Conservation (phyloP, 2,329 filamentous ascomycete genomes). For the Penicillium thymicola region DNA sequence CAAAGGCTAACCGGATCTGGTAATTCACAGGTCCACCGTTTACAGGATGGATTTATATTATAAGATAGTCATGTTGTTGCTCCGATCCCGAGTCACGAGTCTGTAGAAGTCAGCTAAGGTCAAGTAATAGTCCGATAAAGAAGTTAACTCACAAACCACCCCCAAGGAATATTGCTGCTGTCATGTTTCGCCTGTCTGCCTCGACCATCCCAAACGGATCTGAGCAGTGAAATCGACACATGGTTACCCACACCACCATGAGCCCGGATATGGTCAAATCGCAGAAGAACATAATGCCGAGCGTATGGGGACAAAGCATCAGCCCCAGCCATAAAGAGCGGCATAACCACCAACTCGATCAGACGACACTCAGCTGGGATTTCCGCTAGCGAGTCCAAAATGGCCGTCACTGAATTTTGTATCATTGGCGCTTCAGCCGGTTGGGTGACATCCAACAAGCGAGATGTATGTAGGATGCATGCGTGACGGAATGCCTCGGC, state of each 20-base stretch:
- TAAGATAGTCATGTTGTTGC: conserved; percentile 31
- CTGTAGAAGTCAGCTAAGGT: conserved; percentile 9
- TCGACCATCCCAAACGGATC: conserved; percentile 28
- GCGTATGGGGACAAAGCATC: conserved; percentile 28
- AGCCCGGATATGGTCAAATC: conserved; percentile 25
- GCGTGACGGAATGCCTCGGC: conserved; percentile 28
- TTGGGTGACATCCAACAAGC: conserved; percentile 22
- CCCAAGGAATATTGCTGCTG: conserved; percentile 27
- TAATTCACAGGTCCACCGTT: too few species aligned
- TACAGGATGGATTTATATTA: conserved; percentile 18
- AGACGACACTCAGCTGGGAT: conserved; percentile 23
- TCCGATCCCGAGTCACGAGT: conserved; percentile 20
- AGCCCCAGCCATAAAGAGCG: conserved; percentile 31
- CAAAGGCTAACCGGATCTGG: too few species aligned
- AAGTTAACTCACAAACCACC: conserved; percentile 24
- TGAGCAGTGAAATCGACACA: conserved; percentile 20
- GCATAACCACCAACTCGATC: conserved; percentile 29
- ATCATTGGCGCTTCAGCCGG: conserved; percentile 21
- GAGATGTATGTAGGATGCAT: conserved; percentile 29
- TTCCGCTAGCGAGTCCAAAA: conserved; percentile 26
- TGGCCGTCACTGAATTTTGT: conserved; percentile 25
- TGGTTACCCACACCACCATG: conserved; percentile 27
- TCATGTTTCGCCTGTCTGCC: conserved; percentile 19
- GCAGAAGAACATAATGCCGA: conserved; percentile 30
- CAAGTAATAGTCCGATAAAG: not conserved